These are phyloP conservation scores for Vigna angularis DNA, from an alignment of 306 rosid genomes.

Conservation along the genomic window DNA sequence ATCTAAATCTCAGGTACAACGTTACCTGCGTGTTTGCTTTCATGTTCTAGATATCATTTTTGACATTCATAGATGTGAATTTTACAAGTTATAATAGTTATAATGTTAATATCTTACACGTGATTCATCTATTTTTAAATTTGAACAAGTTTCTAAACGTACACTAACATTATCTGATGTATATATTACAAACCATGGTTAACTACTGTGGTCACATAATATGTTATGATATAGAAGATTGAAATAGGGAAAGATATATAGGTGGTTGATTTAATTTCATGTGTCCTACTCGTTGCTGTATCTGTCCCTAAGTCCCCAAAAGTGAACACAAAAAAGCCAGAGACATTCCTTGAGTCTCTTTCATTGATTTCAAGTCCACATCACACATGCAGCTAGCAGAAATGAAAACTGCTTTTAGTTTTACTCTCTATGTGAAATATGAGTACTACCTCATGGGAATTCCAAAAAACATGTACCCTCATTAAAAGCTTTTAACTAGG, in stretches of 20 bases:
- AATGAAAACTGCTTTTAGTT: constrained; percentile 33
- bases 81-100: too few species aligned
- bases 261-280: constrained; percentile 22
- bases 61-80: too few species aligned
- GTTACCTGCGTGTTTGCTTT: too few species aligned
- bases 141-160: too few species aligned
- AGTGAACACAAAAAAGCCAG: constrained; percentile 35
- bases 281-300: constrained; percentile 29
- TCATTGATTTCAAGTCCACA: constrained; percentile 51
- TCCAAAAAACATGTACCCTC: constrained; percentile 43
- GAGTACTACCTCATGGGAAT: constrained; percentile 36
- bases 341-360: constrained; percentile 60
- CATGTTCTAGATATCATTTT: too few species aligned
- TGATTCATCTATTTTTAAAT: too few species aligned
- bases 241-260: background rate
- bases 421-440: constrained; percentile 36
- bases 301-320: constrained; percentile 25
- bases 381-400: constrained; percentile 49
- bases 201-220: background rate
- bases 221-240: background rate
- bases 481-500: background rate
- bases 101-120: too few species aligned
- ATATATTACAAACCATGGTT: background rate
- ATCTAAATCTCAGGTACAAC: constrained; percentile 16
- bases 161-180: background rate